These are phyloP conservation scores for Hypoxylon rubiginosum DNA, from an alignment of 2,329 filamentous ascomycete species.

Conservation along the genomic window DNA sequence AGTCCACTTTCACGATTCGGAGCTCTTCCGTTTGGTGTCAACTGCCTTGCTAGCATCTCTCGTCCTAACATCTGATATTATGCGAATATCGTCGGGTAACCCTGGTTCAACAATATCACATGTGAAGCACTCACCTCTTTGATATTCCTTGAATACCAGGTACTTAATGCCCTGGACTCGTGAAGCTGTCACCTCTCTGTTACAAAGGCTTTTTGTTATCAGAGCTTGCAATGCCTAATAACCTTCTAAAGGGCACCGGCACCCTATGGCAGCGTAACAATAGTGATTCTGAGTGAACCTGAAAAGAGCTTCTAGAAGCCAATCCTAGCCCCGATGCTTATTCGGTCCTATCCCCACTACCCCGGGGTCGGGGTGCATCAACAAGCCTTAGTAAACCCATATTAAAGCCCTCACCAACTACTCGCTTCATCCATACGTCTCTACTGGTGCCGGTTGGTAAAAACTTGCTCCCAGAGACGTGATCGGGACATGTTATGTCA, in stretches of 20 bases:
- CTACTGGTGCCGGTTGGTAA: constrained; percentile 7
- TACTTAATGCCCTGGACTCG: too few species aligned
- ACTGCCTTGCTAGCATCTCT: not conserved
- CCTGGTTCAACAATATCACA: not conserved
- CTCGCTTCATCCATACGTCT: constrained; percentile 9
- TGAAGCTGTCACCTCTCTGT: too few species aligned
- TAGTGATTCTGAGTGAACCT: not conserved
- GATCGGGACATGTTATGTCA: constrained; percentile 11
- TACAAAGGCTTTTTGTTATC: not conserved
- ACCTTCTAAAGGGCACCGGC: not conserved
- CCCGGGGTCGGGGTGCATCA: constrained; percentile 12
- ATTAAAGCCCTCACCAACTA: not conserved
- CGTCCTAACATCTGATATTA: constrained; percentile 11
- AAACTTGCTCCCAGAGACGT: constrained; percentile 1
- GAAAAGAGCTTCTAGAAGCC: not conserved
- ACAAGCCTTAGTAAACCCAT: not conserved
- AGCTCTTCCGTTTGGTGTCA: constrained; percentile 14
- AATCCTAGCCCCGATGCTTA: not conserved
- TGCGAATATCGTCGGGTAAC: constrained; percentile 8
- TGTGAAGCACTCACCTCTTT: not conserved
- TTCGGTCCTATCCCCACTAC: constrained; percentile 35
- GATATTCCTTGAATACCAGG: not conserved
- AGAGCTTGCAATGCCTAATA: not conserved
- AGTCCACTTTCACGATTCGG: constrained; percentile 23
- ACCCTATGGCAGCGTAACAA: not conserved